Evolutionary conservation across 2,329 filamentous ascomycete species (phyloP).

Genomic region (Tothia fuscella): DNA sequence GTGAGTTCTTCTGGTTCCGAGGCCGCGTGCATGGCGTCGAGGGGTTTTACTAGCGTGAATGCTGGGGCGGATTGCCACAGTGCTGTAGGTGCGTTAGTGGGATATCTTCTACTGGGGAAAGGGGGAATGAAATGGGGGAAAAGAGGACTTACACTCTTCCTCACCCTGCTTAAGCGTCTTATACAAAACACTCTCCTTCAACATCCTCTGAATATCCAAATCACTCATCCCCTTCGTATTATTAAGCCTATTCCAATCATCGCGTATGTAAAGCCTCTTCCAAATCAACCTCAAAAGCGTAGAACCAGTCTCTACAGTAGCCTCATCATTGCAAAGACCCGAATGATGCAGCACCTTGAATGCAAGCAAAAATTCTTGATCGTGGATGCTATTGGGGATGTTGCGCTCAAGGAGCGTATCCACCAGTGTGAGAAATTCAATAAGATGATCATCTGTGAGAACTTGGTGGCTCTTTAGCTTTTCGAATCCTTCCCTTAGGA

Average conservation of each 20-base stretch:
- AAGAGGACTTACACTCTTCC: conserved; percentile 5
- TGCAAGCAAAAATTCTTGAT: conserved; percentile 62
- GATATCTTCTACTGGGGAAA: background rate
- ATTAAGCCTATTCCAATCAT: conserved; percentile 75
- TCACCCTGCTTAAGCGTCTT: conserved; percentile 49
- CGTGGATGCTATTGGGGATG: conserved; percentile 27
- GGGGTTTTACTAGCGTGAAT: conserved; percentile 7
- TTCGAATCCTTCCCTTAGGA: conserved; percentile 3
- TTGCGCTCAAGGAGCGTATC: conserved; percentile 33
- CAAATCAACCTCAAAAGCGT: conserved; percentile 57
- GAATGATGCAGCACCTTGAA: conserved; percentile 44
- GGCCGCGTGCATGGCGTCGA: conserved; percentile 43
- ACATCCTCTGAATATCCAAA: conserved; percentile 47
- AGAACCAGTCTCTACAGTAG: conserved; percentile 30
- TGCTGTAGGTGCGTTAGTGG: conserved; percentile 4
- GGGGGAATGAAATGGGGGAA: background rate
- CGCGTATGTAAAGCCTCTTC: conserved; percentile 72
- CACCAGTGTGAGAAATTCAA: conserved; percentile 73
- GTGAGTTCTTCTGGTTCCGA: conserved; percentile 47
- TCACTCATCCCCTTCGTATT: conserved; percentile 66
- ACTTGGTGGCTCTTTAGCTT: background rate
- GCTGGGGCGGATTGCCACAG: conserved; percentile 8
- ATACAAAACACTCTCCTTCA: conserved; percentile 54
- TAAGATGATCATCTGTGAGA: conserved; percentile 34
- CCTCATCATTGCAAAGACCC: conserved; percentile 39